phyloP scores from a whole-genome alignment of 495 filamentous ascomycete genomes.

The Xylaria sp. region DNA sequence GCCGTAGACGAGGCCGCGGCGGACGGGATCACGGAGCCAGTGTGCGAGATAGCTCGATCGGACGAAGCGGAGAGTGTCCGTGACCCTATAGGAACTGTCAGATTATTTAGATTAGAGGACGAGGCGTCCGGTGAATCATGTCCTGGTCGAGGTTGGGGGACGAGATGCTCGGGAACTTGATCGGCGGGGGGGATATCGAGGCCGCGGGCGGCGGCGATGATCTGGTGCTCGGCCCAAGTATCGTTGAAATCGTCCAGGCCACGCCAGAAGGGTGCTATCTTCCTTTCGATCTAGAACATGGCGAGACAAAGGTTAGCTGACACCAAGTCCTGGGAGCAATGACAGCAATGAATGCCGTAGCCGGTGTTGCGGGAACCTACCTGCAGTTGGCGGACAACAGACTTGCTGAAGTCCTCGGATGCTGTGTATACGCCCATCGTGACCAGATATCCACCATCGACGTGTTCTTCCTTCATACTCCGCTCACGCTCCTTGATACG shows the following conservation, averaged over 20 bases:
- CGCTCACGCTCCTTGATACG: conserved; percentile 84
- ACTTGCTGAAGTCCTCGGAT: conserved; percentile 91
- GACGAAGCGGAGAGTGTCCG: conserved; percentile 79
- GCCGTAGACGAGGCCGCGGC: conserved; percentile 61
- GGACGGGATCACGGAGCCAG: conserved; percentile 61
- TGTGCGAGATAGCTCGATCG: conserved; percentile 60
- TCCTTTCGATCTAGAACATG: conserved; percentile 78
- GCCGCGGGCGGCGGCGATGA: conserved; percentile 88
- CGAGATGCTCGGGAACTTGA: conserved; percentile 74
- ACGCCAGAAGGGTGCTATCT: conserved; percentile 93
- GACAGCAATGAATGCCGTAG: neutral
- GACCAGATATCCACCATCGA: conserved; percentile 94
- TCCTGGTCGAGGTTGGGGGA: conserved; percentile 52
- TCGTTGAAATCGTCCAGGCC: conserved; percentile 88
- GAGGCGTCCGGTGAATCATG: conserved; percentile 41
- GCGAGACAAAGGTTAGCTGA: conserved; percentile 29
- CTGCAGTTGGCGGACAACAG: conserved; percentile 89
- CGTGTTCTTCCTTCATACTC: conserved; percentile 90
- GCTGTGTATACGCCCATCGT: conserved; percentile 94
- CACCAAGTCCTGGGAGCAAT: conserved; percentile 16
- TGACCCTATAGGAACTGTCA: conserved; percentile 78
- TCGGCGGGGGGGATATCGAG: conserved; percentile 84
- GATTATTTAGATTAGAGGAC: conserved; percentile 60
- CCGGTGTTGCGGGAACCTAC: conserved; percentile 53
- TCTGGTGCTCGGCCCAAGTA: conserved; percentile 91